Base-by-base conservation (phyloP, 169 alveolate genomes). In the Plasmodium chabaudi region DNA sequence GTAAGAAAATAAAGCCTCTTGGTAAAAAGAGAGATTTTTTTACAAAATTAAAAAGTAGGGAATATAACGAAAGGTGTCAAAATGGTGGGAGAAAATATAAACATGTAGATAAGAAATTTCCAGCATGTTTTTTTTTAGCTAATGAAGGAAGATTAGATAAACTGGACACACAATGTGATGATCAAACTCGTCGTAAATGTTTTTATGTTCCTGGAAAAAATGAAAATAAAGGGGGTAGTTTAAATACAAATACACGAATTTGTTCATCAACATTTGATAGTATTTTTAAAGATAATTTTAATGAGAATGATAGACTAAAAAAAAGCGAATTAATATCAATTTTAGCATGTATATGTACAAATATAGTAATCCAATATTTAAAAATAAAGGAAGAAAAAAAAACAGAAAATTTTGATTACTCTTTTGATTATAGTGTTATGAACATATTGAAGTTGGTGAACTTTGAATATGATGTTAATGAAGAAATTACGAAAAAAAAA, bases 391-490 rank as follows among this genome's bases (percentile, higher is more conserved):
- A 64, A 47, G 89, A 79, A 53, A 79, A 67, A 34, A 79, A 79
- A 47, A 56, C 42, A 0, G 84, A 79, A 21, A n/a, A 79, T 79
- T 60, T 79, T 65, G 71, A 55, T 0, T 79, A 79, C 51, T 15
- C 84, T 27, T 79, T 79, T 79, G 89, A 79, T 59, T 79, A 79
- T 55, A 65, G 82, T 70, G 65, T 79, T 34, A 79, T 79, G 89
- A 79, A 79, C 51, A 56, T 79, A 15, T 15, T 79, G 44, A 79
- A 56, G 5, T n/a, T 79, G 72, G 82, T 79, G 1, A 79, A 79
- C 7, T 79, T 79, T 79, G 89, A 79, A 55, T 79, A 79, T 79
- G 89, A 79, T 46, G 89, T 79, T 42, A 79, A 79, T 67, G 82
- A 59, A 47, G 89, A 79, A 47, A 44, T 79, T 53, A 19, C 65